Conservation (phyloP, 331 rosid genomes). For the Acacia concinna region DNA sequence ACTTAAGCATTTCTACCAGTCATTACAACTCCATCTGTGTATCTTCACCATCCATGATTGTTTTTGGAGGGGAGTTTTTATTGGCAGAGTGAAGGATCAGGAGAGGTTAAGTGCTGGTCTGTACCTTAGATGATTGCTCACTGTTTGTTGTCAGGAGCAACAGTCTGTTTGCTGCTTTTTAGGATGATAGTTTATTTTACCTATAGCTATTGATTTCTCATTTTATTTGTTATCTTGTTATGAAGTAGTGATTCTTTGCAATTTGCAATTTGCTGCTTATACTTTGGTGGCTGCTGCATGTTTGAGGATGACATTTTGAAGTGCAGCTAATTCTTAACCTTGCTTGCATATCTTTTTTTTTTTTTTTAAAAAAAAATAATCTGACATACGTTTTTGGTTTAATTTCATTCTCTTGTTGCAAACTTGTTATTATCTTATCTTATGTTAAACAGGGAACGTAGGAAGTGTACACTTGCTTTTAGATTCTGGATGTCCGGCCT, state of each 20-base stretch:
- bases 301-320: background rate
- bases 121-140: background rate
- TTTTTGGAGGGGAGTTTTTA: background rate
- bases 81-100: background rate
- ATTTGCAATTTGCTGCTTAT: background rate
- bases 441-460: background rate
- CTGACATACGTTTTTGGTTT: background rate
- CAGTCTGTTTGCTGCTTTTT: background rate
- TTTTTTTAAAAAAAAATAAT: background rate
- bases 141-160: background rate
- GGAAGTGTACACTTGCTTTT: background rate
- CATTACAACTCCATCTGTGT: background rate
- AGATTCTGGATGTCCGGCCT: background rate
- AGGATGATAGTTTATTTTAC: slow-evolving; percentile 1
- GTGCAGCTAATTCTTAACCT: background rate
- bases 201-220: background rate
- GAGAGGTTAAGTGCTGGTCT: background rate
- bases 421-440: background rate
- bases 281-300: background rate
- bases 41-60: background rate
- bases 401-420: background rate
- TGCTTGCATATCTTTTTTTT: background rate
- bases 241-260: background rate
- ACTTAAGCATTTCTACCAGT: background rate
- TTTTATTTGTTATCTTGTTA: background rate